phyloP scores from a whole-genome alignment of 805 yeast genomes.

The Barnettozyma vustinii region DNA sequence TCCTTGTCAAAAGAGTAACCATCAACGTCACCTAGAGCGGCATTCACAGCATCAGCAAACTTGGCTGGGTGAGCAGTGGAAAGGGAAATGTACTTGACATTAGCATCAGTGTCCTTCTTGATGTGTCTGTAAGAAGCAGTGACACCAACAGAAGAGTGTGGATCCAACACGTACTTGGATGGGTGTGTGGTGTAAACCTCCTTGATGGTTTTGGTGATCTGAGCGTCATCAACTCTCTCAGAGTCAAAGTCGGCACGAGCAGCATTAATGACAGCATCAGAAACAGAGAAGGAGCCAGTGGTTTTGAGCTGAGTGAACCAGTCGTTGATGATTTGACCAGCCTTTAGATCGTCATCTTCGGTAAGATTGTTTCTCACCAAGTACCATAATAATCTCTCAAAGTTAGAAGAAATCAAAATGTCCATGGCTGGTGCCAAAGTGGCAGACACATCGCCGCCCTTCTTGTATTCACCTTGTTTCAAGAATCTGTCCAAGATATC shows the following conservation, averaged over 20 bases:
- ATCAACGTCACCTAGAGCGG: slow-evolving; percentile 57
- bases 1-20: slow-evolving; percentile 83
- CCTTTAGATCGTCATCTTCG: slow-evolving; percentile 44
- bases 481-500: slow-evolving; percentile 92
- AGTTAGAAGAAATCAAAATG: slow-evolving; percentile 89
- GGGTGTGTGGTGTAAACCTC: slow-evolving; percentile 54
- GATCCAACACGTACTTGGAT: slow-evolving; percentile 79
- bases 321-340: slow-evolving; percentile 63
- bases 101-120: slow-evolving; percentile 31
- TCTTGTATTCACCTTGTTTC: slow-evolving; percentile 80
- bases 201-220: slow-evolving; percentile 77
- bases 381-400: slow-evolving; percentile 95
- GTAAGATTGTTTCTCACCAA: slow-evolving; percentile 71
- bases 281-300: slow-evolving; percentile 71
- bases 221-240: slow-evolving; percentile 71
- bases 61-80: slow-evolving; percentile 99
- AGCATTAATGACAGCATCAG: slow-evolving; percentile 53
- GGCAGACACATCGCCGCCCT: slow-evolving; percentile 69
- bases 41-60: slow-evolving; percentile 91
- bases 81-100: slow-evolving; percentile 59
- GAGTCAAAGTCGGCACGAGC: slow-evolving; percentile 72
- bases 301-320: slow-evolving; percentile 81
- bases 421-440: slow-evolving; percentile 99
- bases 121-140: slow-evolving; percentile 66
- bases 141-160: slow-evolving; percentile 95